Conservation (phyloP, 306 rosid species). For the Prosopis cineraria region DNA sequence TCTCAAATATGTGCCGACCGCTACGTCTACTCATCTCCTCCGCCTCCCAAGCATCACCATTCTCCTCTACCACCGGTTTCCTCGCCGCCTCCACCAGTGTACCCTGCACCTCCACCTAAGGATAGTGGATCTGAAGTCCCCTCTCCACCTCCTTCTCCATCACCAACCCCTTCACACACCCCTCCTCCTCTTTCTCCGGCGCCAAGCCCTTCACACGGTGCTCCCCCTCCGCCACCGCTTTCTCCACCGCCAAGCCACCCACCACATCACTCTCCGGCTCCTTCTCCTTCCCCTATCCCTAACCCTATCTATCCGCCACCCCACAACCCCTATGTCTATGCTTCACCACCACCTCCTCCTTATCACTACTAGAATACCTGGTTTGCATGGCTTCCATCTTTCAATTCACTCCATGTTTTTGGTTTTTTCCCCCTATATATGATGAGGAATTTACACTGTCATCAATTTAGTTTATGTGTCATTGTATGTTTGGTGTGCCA, state of each 20-base stretch:
- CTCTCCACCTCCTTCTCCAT: neutral
- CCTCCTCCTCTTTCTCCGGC: too few species aligned
- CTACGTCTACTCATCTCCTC: constrained; percentile 50
- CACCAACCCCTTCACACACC: neutral
- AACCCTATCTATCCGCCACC: neutral
- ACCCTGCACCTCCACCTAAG: constrained; percentile 4
- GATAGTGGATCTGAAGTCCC: too few species aligned
- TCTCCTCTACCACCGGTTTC: neutral
- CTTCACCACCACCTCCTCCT: neutral
- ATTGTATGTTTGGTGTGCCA: neutral
- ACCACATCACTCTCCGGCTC: too few species aligned
- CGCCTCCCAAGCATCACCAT: too few species aligned
- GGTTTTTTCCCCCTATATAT: too few species aligned
- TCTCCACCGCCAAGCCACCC: too few species aligned
- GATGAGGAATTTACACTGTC: too few species aligned
- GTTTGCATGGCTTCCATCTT: neutral
- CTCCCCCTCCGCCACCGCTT: too few species aligned
- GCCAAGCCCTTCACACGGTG: too few species aligned
- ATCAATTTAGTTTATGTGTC: too few species aligned
- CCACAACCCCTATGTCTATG: neutral
- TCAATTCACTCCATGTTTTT: neutral
- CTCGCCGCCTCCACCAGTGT: neutral
- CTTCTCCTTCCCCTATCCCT: neutral
- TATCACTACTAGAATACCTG: neutral
- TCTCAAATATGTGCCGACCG: constrained; percentile 28